These are phyloP conservation scores for Neopestalotiopsis sp. DNA, from an alignment of 2,329 filamentous ascomycete genomes.

Conservation along the genomic window DNA sequence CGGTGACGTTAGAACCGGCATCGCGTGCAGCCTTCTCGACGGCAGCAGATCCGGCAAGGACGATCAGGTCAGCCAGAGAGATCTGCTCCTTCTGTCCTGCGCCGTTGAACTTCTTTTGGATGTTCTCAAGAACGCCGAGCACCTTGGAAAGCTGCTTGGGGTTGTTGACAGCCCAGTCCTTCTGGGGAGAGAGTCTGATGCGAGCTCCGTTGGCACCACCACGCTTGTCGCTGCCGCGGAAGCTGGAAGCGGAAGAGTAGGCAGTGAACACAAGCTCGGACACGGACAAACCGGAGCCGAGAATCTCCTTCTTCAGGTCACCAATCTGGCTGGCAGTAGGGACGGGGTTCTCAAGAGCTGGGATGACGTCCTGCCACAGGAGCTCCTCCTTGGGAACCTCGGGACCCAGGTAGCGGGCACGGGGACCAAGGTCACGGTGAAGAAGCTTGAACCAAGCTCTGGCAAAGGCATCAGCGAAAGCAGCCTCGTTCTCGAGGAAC, in stretches of 20 bases:
- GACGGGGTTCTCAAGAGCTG: conserved; percentile 59
- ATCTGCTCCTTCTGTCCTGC: conserved; percentile 62
- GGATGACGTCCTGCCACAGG: conserved; percentile 79
- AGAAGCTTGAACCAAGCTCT: conserved; percentile 85
- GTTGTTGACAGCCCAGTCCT: conserved; percentile 77
- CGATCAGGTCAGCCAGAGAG: conserved; percentile 79
- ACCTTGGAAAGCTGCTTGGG: conserved; percentile 68
- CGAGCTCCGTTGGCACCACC: conserved; percentile 82
- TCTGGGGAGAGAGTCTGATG: conserved; percentile 75
- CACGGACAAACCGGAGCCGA: conserved; percentile 63
- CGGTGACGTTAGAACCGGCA: conserved; percentile 53
- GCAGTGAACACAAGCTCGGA: conserved; percentile 69
- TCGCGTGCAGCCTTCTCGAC: conserved; percentile 71
- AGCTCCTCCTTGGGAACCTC: conserved; percentile 73
- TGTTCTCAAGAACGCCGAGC: conserved; percentile 62
- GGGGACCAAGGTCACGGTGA: conserved; percentile 79
- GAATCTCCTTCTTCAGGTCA: conserved; percentile 71
- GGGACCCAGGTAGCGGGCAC: conserved; percentile 73
- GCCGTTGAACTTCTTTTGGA: conserved; percentile 73
- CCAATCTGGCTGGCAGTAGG: conserved; percentile 68
- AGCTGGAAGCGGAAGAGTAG: conserved; percentile 74
- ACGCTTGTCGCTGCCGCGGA: conserved; percentile 79
- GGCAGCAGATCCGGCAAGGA: conserved; percentile 73
- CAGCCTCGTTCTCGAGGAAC: conserved; percentile 70
- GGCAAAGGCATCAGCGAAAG: conserved; percentile 72